Evolutionary conservation across 2,329 filamentous ascomycete genomes (phyloP), one percentile per base, ranked within the genome.

Genomic region (Aspergillus aculeatus): DNA sequence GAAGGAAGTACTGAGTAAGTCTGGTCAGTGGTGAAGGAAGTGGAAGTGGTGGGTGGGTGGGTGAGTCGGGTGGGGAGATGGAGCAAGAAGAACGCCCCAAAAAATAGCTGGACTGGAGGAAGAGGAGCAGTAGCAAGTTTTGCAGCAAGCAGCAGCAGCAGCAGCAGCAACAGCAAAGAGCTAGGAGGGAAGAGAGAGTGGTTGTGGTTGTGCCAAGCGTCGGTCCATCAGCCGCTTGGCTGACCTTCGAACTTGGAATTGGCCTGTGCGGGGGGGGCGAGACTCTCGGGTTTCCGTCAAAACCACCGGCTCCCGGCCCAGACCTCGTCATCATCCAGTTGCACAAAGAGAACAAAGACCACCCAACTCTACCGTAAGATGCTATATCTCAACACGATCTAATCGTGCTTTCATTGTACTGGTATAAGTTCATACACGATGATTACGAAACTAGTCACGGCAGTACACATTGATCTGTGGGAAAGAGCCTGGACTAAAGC

Each of bases 81-180:
- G 63, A 62, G 56, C 56, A 62, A 61, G 61, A 55, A 63, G 50
- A 57, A 50, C 57, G 61, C 52, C 61, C 23, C 23, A 23, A 23
- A 23, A 23, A 23, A 23, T 23, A 23, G 23, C 23, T 23, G 35
- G 35, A 14, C 23, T 23, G 35, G 35, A 14, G 11, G 35, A 41
- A 19, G 38, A 44, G 38, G 38, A 44, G 38, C 32, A 44, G 38
- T 7, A 44, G 38, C 38, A 44, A 44, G 38, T 44, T 19, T 44
- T 19, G n/a, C 14, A 19, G 38, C 38, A 9, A 44, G 38, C 32
- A 44, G 38, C 5, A 44, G 38, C 38, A 41, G 35, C 38, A 41
- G 38, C 5, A 44, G 38, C 38, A 44, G 16, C 38, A 19, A 2
- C 38, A 19, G 38, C 38, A 23, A 23, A 23, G 23, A 23, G 23